phyloP scores from a whole-genome alignment of 2,329 filamentous ascomycete genomes.

The Ascochyta pisi region DNA sequence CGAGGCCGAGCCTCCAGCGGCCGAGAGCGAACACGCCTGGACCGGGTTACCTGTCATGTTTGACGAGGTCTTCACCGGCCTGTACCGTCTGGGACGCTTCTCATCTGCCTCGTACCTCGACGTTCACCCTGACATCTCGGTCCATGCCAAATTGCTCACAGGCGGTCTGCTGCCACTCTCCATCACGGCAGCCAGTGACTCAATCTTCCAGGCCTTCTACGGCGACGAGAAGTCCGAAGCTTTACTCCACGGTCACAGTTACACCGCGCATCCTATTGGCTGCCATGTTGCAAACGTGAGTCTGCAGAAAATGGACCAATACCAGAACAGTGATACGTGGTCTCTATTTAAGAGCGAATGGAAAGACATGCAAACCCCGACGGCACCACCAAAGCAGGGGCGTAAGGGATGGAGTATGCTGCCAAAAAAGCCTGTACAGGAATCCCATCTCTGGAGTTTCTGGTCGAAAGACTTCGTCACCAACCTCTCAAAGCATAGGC shows the following conservation, averaged over 20 bases:
- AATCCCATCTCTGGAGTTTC: conserved; percentile 65
- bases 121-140: conserved; percentile 74
- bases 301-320: conserved; percentile 60
- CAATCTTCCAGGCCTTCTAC: conserved; percentile 74
- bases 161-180: conserved; percentile 81
- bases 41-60: conserved; percentile 78
- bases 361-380: not conserved
- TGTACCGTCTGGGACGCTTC: conserved; percentile 80
- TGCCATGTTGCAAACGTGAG: conserved; percentile 78
- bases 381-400: not conserved
- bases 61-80: conserved; percentile 86
- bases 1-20: not conserved
- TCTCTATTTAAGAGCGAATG: conserved; percentile 6
- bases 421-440: not conserved
- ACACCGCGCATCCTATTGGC: conserved; percentile 83
- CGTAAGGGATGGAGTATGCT: not conserved
- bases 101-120: conserved; percentile 73
- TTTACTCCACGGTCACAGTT: conserved; percentile 83
- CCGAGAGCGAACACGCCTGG: conserved; percentile 58
- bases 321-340: conserved; percentile 19
- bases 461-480: conserved; percentile 70
- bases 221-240: conserved; percentile 79
- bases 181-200: conserved; percentile 75
- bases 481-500: conserved; percentile 62
- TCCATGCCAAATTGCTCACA: conserved; percentile 84